These are phyloP conservation scores for Polygonum aviculare DNA, from an alignment of 148 eudicot genomes.

Conservation along the genomic window DNA sequence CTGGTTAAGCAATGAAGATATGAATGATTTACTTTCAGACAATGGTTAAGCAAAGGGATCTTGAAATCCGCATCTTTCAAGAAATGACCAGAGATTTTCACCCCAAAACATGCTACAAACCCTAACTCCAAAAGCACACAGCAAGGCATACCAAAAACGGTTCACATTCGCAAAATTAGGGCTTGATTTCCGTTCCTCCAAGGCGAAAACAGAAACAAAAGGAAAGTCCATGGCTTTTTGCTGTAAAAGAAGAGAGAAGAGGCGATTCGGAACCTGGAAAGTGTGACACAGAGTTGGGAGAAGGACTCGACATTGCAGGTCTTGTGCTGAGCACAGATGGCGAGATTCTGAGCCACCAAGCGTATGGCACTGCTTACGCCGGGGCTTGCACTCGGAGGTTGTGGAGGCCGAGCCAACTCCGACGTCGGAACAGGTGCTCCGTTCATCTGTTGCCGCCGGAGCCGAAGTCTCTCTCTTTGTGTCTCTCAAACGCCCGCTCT, in stretches of 20 bases:
- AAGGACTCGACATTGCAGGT: background rate
- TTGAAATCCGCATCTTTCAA: background rate
- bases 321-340: background rate
- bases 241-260: background rate
- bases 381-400: background rate
- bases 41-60: background rate
- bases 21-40: background rate
- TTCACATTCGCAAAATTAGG: background rate
- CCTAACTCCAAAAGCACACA: background rate
- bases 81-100: background rate
- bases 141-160: background rate
- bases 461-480: background rate
- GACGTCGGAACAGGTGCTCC: background rate
- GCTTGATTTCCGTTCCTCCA: background rate
- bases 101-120: background rate
- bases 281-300: constrained; percentile 27
- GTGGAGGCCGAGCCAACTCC: background rate
- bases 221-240: constrained; percentile 10
- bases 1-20: background rate
- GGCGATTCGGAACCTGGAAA: constrained; percentile 19
- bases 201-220: background rate
- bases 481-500: background rate
- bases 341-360: constrained; percentile 7
- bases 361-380: background rate
- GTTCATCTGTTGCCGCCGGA: constrained; percentile 6